Base-by-base conservation (phyloP, 306 rosid genomes). In the Glycyrrhiza uralensis region DNA sequence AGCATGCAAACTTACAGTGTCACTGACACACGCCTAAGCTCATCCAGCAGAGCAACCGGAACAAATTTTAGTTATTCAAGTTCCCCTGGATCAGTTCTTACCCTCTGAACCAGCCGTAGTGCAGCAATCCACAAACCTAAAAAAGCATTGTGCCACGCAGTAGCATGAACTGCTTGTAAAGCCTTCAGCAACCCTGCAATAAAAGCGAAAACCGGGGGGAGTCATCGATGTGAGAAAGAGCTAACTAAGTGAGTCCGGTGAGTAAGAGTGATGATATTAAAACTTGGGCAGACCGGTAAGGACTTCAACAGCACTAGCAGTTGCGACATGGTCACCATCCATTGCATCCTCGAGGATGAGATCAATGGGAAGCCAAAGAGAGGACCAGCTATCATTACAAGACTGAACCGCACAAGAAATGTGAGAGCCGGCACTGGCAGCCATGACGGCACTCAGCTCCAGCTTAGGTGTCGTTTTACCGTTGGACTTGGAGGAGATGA, bases 321-420 rank as follows among this genome's bases (percentile, higher is more conserved):
- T 87, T 6, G 86, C 86, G 6, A 91, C 96, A 72, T 91, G 90
- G 82, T 91, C 87, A 15, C 93, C 91, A 80, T 89, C 93, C 97
- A 91, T 88, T 74, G 96, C 96, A 86, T 94, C 99, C 89, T 94
- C 99, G 12, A 94, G 82, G 52, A 86, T 84, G 33, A 94, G 90
- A 79, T 94, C 99, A 66, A 94, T 95, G 19, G 97, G 99, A 88
- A 94, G 87, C 97, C 99, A 94, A 68, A 89, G 82, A 63, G 85
- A 90, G 36, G 96, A 84, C 75, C 67, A 78, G 72, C 76, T 81
- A 52, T 84, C 85, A 47, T 90, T 86, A 7, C 80, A 89, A 79
- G 79, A 86, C 69, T 78, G 96, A 76, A 84, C 81, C 15, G 89
- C 78, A 46, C 88, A 75, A 74, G 86, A 76, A 47, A 84, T 19